Percentiles rank a stretch among this genome's conserved stretches.
These are phyloP conservation scores for Pseudogymnoascus sp. DNA, from an alignment of 2,329 filamentous ascomycete species.

Conservation along the genomic window DNA sequence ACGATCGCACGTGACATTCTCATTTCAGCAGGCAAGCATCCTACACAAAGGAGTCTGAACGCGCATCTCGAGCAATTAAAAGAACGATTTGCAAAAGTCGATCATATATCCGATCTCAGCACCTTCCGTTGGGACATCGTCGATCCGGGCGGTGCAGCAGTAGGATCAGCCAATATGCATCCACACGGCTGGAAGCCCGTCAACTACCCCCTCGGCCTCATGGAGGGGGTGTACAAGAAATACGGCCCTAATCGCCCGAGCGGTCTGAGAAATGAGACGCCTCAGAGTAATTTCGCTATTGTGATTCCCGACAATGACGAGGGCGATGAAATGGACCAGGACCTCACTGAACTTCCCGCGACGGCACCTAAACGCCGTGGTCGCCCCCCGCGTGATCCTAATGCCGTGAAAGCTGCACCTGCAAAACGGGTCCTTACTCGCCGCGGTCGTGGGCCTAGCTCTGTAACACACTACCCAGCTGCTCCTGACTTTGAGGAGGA, in stretches of 20 bases:
- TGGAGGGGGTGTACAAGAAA: neutral
- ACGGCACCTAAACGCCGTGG: neutral
- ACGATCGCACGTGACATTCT: constrained; percentile 59
- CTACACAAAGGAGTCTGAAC: constrained; percentile 51
- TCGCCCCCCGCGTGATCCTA: neutral
- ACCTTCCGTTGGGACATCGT: constrained; percentile 14
- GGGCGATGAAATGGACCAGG: neutral
- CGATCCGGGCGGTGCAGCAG: constrained; percentile 3
- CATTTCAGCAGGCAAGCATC: constrained; percentile 54
- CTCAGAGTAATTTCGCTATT: neutral
- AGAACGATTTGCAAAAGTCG: constrained; percentile 7
- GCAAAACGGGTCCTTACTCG: neutral
- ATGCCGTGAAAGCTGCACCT: neutral
- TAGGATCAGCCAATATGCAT: constrained; percentile 1
- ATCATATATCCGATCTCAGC: constrained; percentile 12
- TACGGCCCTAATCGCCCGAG: constrained; percentile 1
- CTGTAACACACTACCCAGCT: neutral
- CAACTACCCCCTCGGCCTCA: neutral
- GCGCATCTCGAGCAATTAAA: constrained; percentile 41
- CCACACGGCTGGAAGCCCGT: neutral
- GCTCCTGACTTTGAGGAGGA: neutral
- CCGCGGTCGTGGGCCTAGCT: neutral
- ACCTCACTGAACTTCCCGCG: neutral
- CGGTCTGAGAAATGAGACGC: neutral
- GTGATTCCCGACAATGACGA: neutral